These are phyloP conservation scores for Ustilago xerochloae DNA, from an alignment of 1,284 basidiomycete genomes.

Conservation along the genomic window DNA sequence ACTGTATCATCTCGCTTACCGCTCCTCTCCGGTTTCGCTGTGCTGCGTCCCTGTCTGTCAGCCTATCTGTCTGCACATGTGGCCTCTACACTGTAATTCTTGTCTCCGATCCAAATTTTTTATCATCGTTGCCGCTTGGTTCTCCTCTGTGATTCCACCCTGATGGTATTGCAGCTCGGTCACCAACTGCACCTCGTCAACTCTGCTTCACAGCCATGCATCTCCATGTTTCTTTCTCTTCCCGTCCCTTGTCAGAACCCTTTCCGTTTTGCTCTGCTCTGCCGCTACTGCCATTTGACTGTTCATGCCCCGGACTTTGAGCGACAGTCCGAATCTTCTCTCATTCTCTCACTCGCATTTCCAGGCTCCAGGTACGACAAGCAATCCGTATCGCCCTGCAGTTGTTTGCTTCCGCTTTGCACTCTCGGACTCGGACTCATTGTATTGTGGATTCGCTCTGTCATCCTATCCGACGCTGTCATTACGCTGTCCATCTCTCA, in stretches of 20 bases:
- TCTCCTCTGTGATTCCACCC: not conserved
- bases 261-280: not conserved
- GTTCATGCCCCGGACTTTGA: conserved; percentile 26
- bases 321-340: conserved; percentile 11
- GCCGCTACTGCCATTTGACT: not conserved
- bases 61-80: no score
- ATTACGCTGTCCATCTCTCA: not conserved
- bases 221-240: not conserved
- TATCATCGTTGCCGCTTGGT: no score
- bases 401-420: not conserved
- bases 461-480: not conserved
- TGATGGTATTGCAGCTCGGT: not conserved
- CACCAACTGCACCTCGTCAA: conserved; percentile 1
- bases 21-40: no score
- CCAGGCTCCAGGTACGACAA: no score
- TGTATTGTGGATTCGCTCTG: not conserved
- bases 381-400: not conserved
- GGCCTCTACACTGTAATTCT: no score
- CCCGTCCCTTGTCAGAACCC: not conserved
- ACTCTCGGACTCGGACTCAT: not conserved
- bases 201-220: conserved; percentile 4
- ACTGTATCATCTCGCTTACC: no score
- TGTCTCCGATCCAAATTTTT: no score
- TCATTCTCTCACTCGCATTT: not conserved
- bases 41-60: no score